A percentile compares a stretch with the other conserved stretches of the same genome.
phyloP scores from a whole-genome alignment of 805 yeast species.

The Myxozyma vanderwaltii region DNA sequence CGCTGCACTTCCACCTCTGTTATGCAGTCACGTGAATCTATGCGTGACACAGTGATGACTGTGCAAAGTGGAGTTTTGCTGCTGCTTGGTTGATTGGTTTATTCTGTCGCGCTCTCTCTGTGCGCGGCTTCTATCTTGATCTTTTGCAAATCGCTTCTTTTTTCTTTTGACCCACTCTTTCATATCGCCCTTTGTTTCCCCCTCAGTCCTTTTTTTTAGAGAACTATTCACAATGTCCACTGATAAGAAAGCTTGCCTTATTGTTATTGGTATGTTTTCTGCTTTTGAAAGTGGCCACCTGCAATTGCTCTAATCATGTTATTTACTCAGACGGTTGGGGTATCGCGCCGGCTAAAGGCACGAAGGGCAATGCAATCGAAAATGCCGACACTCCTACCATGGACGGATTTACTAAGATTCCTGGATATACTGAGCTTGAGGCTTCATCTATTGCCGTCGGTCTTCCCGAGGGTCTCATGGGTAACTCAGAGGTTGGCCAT shows the following conservation, averaged over 20 bases:
- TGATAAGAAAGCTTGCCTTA: constrained; percentile 31
- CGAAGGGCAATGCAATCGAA: constrained; percentile 34
- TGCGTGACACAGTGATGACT: no score
- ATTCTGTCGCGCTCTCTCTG: no score
- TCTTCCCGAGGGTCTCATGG: constrained; percentile 37
- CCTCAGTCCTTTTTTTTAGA: not conserved
- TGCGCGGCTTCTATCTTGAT: no score
- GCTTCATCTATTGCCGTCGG: constrained; percentile 35
- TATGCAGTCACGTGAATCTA: no score
- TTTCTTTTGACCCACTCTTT: not conserved
- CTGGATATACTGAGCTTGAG: constrained; percentile 33
- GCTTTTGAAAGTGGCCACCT: not conserved
- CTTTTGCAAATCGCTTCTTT: no score
- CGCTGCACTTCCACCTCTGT: no score
- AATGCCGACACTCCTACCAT: constrained; percentile 34
- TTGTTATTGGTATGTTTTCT: constrained; percentile 32
- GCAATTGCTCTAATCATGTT: not conserved
- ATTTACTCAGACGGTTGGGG: constrained; percentile 33
- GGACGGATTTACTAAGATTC: constrained; percentile 24
- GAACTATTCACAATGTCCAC: constrained; percentile 3
- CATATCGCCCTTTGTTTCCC: not conserved
- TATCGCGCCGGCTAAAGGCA: constrained; percentile 25
- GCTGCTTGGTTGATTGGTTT: no score
- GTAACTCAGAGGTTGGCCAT: constrained; percentile 37
- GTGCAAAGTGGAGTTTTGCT: no score